Base-by-base conservation (phyloP, 768 basidiomycete species). In the Dacryopinax primogenitus region DNA sequence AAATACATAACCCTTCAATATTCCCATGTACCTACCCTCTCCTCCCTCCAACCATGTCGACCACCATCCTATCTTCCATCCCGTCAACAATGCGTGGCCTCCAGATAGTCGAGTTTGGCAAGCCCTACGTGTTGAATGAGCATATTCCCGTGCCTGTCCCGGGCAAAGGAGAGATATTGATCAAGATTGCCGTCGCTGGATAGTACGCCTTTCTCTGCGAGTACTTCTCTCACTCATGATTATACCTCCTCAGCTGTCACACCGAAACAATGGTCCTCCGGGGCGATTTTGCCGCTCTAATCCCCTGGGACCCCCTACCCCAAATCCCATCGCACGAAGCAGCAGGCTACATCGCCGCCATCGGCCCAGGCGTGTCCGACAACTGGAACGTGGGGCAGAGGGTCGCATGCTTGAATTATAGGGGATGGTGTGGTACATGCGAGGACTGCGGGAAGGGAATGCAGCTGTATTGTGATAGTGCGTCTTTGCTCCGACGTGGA, bases 281-380 rank as follows among this genome's bases (percentile, higher is more conserved):
- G 32, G 51, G 51, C 51, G 51, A 58, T 30, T 58, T 58, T 30
- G 51, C 12, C 51, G 32, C 26, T 23, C 51, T 58, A 15, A 58
- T 58, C 9, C 51, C 51, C 23, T 58, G 51, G 51, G 30, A 51
- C 36, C 63, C 33, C 6, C 28, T 64, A 12, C 63, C 44, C 23
- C 45, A 39, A 21, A 44, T 67, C 47, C 63, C 66, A 3, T 63
- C 63, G 26, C 66, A 67, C 35, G 66, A 67, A 33, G 51, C 45
- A 7, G 33, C 63, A 21, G 66, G 66, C 2, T 45, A 45, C 18
- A 61, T 66, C 35, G 63, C 45, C 15, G 66, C 66, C 15, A 26
- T 66, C 26, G 66, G 66, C 37, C 41, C 63, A 3, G 63, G 16
- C 7, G 66, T 51, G 7, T 41, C 26, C 51, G 32, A 58, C 9